Conservation (phyloP, 2,329 filamentous ascomycete genomes). For the Arthrinium puccinioides region DNA sequence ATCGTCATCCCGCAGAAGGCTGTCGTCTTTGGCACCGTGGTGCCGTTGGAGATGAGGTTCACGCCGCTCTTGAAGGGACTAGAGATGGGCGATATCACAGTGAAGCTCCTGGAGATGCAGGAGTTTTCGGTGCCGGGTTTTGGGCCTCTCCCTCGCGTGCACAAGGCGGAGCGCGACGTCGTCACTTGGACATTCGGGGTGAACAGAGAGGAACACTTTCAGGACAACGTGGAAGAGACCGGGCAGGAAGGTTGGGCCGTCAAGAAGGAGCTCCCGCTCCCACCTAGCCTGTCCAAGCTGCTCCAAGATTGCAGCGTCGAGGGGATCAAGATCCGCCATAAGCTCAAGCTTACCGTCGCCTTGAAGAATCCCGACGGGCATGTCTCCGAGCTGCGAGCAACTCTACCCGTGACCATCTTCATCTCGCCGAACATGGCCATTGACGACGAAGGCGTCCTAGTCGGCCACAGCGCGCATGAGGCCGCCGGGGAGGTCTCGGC, state of each 20-base stretch:
- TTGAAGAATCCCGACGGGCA: conserved; percentile 94
- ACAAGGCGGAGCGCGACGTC: conserved; percentile 59
- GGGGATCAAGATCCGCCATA: conserved; percentile 88
- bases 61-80: conserved; percentile 86
- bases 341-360: conserved; percentile 84
- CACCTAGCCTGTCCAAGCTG: conserved; percentile 74
- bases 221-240: conserved; percentile 60
- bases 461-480: conserved; percentile 49
- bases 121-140: conserved; percentile 51
- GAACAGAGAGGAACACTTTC: conserved; percentile 55
- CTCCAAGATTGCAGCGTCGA: conserved; percentile 84
- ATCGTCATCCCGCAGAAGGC: conserved; percentile 91
- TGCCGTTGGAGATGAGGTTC: conserved; percentile 79
- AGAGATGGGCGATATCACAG: conserved; percentile 72
- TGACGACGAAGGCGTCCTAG: conserved; percentile 77
- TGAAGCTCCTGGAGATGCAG: conserved; percentile 73
- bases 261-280: conserved; percentile 60
- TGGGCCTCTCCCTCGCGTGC: conserved; percentile 40
- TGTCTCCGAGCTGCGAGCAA: conserved; percentile 83
- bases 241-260: conserved; percentile 59
- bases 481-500: conserved; percentile 38
- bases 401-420: conserved; percentile 85
- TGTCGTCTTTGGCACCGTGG: conserved; percentile 82
- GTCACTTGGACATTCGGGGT: conserved; percentile 50
- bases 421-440: conserved; percentile 91